phyloP scores from a whole-genome alignment of 176 grass and related monocot species.

The Themeda triandra region DNA sequence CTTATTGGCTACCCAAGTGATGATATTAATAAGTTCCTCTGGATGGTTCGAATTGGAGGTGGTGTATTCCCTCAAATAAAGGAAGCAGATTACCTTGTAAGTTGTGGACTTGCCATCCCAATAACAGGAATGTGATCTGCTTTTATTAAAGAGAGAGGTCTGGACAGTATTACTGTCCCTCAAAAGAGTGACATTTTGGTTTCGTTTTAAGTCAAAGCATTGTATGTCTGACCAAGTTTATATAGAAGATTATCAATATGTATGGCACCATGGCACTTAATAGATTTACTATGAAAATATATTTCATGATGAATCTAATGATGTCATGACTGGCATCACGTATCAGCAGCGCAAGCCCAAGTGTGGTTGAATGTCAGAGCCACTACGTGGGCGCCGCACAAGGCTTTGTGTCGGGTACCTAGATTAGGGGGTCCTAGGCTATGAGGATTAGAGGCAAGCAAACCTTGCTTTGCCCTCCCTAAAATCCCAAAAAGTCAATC shows the following conservation, averaged over 20 bases:
- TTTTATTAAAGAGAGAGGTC: neutral
- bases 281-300: neutral
- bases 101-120: conserved; percentile 24
- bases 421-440: too few species aligned
- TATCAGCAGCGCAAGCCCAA: neutral
- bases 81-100: conserved; percentile 99
- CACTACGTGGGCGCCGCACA: neutral
- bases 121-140: neutral
- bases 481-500: too few species aligned
- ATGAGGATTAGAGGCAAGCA: too few species aligned
- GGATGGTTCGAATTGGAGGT: conserved; percentile 99
- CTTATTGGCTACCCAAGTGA: conserved; percentile 98
- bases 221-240: neutral
- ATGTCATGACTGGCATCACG: neutral
- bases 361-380: neutral
- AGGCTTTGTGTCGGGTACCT: too few species aligned
- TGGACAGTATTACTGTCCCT: neutral
- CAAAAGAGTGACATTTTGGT: neutral
- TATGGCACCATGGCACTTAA: neutral
- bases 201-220: neutral
- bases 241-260: neutral
- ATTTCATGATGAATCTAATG: neutral
- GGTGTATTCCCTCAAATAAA: conserved; percentile 99
- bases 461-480: too few species aligned
- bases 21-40: conserved; percentile 99